Evolutionary conservation across 345 rosid species (phyloP).

Genomic region (Clarkia xantiana): DNA sequence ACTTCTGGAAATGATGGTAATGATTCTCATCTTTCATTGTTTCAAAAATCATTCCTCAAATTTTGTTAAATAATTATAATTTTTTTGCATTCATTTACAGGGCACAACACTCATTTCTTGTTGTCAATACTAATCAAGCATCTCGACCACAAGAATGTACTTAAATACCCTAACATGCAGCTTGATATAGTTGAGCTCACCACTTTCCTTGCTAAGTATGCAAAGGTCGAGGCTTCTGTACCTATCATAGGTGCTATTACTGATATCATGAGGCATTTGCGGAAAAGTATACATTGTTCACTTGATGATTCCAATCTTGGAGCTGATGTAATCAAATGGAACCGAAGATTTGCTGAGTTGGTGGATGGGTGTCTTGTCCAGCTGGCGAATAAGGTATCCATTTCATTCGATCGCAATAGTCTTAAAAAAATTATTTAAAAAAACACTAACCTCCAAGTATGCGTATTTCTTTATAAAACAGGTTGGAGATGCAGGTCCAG

Average conservation of each 20-base stretch:
- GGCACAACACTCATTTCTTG: slow-evolving; percentile 74
- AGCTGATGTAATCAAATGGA: slow-evolving; percentile 42
- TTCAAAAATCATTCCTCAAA: no score
- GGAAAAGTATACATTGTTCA: slow-evolving; percentile 75
- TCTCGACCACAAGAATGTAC: slow-evolving; percentile 85
- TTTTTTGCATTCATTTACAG: slow-evolving; percentile 20
- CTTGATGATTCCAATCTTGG: slow-evolving; percentile 57
- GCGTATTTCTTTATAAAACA: slow-evolving; percentile 15
- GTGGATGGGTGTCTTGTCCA: slow-evolving; percentile 81
- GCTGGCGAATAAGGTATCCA: slow-evolving; percentile 46
- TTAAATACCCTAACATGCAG: slow-evolving; percentile 65
- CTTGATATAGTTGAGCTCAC: slow-evolving; percentile 68
- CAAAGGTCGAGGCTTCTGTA: slow-evolving; percentile 58
- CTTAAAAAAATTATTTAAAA: neutral
- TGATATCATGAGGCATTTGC: slow-evolving; percentile 76
- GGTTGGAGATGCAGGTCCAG: slow-evolving; percentile 96
- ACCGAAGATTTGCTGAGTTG: slow-evolving; percentile 43
- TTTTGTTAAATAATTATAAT: neutral
- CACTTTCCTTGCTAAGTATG: slow-evolving; percentile 49
- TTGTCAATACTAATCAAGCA: slow-evolving; percentile 82
- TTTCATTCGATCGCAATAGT: slow-evolving; percentile 7
- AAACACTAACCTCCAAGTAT: neutral
- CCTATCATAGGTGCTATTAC: slow-evolving; percentile 69
- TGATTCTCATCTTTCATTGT: neutral
- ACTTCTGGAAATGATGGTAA: slow-evolving; percentile 37